Evolutionary conservation across 2,329 filamentous ascomycete genomes (phyloP).

Genomic region (Trichophyton mentagrophytes): DNA sequence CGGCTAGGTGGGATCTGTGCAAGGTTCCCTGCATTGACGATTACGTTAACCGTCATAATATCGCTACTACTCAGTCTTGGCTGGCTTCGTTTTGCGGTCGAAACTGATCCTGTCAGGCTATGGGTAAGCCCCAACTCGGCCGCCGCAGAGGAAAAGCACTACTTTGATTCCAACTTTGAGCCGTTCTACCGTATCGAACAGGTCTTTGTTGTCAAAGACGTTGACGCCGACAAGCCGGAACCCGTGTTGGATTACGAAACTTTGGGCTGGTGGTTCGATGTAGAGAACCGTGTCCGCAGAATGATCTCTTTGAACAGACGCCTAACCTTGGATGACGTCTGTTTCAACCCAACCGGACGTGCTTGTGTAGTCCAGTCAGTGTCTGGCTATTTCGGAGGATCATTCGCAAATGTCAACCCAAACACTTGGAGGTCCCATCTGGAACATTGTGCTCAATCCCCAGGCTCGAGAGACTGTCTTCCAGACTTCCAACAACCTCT

Average conservation of each 20-base stretch:
- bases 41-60: constrained; percentile 58
- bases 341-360: constrained; percentile 81
- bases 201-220: constrained; percentile 86
- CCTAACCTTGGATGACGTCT: constrained; percentile 67
- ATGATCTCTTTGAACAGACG: constrained; percentile 58
- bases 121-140: constrained; percentile 95
- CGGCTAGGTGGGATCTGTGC: constrained; percentile 69
- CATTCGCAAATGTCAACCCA: constrained; percentile 48
- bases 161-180: constrained; percentile 86
- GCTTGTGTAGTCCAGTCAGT: constrained; percentile 88
- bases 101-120: constrained; percentile 75
- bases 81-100: constrained; percentile 79
- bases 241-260: constrained; percentile 83
- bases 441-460: constrained; percentile 60
- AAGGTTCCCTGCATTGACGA: constrained; percentile 72
- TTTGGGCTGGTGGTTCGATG: constrained; percentile 82
- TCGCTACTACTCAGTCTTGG: constrained; percentile 72
- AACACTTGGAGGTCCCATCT: constrained; percentile 61
- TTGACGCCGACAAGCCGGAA: constrained; percentile 46
- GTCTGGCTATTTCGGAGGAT: constrained; percentile 72
- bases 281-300: constrained; percentile 63
- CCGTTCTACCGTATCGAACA: constrained; percentile 94
- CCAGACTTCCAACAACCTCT: constrained; percentile 83
- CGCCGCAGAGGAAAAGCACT: constrained; percentile 83
- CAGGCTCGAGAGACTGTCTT: constrained; percentile 59